A percentile compares a stretch with the other conserved stretches of the same genome.
Conservation (phyloP, 352 stramenopile genomes). For the Phytopythium ostracodes region DNA sequence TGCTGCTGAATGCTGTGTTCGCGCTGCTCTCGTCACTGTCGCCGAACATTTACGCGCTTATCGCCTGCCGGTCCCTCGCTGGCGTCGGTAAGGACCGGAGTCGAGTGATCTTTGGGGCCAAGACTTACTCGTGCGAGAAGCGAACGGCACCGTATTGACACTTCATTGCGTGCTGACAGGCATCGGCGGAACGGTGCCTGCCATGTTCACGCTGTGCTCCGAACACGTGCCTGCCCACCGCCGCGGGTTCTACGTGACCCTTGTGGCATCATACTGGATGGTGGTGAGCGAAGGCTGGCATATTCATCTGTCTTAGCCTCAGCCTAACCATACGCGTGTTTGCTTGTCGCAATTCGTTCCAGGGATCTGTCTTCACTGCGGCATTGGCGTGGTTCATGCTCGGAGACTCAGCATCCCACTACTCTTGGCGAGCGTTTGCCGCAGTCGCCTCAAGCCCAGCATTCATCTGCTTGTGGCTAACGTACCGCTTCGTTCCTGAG, state of each 20-base stretch:
- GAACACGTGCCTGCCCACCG: slow-evolving; percentile 78
- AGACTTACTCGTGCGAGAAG: background rate
- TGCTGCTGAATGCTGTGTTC: slow-evolving; percentile 80
- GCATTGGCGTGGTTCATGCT: slow-evolving; percentile 81
- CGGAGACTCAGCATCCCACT: slow-evolving; percentile 26
- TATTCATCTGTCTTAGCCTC: background rate
- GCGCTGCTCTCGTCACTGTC: slow-evolving; percentile 70
- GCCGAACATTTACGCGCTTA: slow-evolving; percentile 60
- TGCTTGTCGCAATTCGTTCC: background rate
- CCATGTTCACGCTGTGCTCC: slow-evolving; percentile 83
- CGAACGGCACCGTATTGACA: background rate
- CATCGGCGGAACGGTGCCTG: slow-evolving; percentile 84
- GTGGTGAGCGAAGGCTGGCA: slow-evolving; percentile 35
- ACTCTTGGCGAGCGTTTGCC: slow-evolving; percentile 79
- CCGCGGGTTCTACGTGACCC: slow-evolving; percentile 81
- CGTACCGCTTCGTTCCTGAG: slow-evolving; percentile 74
- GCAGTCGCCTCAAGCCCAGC: slow-evolving; percentile 64
- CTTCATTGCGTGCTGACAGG: slow-evolving; percentile 20
- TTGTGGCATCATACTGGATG: slow-evolving; percentile 91
- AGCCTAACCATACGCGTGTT: background rate
- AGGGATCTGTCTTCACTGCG: slow-evolving; percentile 84
- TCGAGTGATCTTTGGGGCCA: background rate
- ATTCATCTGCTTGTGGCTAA: slow-evolving; percentile 62
- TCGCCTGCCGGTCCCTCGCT: slow-evolving; percentile 51
- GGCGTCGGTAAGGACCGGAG: slow-evolving; percentile 39